phyloP scores from a whole-genome alignment of 768 basidiomycete genomes.

The Psilocybe sp. region DNA sequence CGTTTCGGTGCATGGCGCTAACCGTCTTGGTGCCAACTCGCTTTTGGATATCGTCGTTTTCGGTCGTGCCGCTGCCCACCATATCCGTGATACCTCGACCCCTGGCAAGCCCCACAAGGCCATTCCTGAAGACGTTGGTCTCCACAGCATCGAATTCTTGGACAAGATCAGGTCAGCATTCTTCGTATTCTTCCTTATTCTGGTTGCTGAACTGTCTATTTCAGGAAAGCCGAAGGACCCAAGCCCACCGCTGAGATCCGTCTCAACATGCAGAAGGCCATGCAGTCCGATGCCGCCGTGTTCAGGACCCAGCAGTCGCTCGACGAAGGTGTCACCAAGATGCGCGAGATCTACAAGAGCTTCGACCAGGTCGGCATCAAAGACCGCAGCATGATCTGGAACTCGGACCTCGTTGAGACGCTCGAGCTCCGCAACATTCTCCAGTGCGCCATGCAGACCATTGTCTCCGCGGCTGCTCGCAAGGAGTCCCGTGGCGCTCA shows the following conservation, averaged over 20 bases:
- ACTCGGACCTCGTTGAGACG: slow-evolving; percentile 98
- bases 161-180: slow-evolving; percentile 71
- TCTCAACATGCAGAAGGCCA: slow-evolving; percentile 97
- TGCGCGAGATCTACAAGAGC: slow-evolving; percentile 82
- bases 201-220: slow-evolving; percentile 3
- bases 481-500: slow-evolving; percentile 99
- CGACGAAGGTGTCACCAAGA: slow-evolving; percentile 89
- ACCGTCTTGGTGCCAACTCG: slow-evolving; percentile 99
- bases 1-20: slow-evolving; percentile 98
- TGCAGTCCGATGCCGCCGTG: slow-evolving; percentile 97
- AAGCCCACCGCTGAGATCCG: slow-evolving; percentile 89
- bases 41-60: slow-evolving; percentile 98
- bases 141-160: slow-evolving; percentile 79
- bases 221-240: slow-evolving; percentile 73
- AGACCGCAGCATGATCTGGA: slow-evolving; percentile 99
- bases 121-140: slow-evolving; percentile 83
- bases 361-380: slow-evolving; percentile 93
- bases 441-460: slow-evolving; percentile 95
- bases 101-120: slow-evolving; percentile 90
- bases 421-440: slow-evolving; percentile 95
- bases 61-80: slow-evolving; percentile 98
- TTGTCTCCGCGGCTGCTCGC: slow-evolving; percentile 87
- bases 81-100: slow-evolving; percentile 87
- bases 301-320: slow-evolving; percentile 90
- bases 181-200: background rate